phyloP scores from a whole-genome alignment of 1,139 yeast genomes.

The Lodderomyces beijingensis region DNA sequence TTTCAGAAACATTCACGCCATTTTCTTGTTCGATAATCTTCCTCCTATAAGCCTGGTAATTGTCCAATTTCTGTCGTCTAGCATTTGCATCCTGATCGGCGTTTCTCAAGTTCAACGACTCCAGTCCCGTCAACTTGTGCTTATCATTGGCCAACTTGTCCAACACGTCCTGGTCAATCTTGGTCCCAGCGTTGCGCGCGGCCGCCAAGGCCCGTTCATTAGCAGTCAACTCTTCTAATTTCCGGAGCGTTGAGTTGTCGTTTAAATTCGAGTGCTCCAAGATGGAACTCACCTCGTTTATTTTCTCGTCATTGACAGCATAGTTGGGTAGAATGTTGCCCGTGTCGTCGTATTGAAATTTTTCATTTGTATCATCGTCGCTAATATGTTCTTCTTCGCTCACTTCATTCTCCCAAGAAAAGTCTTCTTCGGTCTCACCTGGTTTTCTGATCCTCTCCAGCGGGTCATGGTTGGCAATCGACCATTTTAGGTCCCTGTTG shows the following conservation, averaged over 20 bases:
- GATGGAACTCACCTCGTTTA: slow-evolving; percentile 39
- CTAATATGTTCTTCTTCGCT: slow-evolving; percentile 68
- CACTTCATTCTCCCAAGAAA: slow-evolving; percentile 34
- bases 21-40: slow-evolving; percentile 47
- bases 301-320: slow-evolving; percentile 47
- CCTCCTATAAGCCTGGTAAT: slow-evolving; percentile 47
- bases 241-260: slow-evolving; percentile 40
- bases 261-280: slow-evolving; percentile 42
- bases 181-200: slow-evolving; percentile 49
- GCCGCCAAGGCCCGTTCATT: slow-evolving; percentile 59
- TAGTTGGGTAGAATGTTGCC: slow-evolving; percentile 59
- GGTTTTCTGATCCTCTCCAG: slow-evolving; percentile 42
- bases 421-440: slow-evolving; percentile 12
- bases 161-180: slow-evolving; percentile 41
- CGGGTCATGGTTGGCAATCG: slow-evolving; percentile 53
- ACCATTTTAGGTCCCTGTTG: slow-evolving; percentile 43
- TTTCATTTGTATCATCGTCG: slow-evolving; percentile 55
- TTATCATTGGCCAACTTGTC: slow-evolving; percentile 37
- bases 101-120: slow-evolving; percentile 29
- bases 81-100: slow-evolving; percentile 46
- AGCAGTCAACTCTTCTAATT: slow-evolving; percentile 55
- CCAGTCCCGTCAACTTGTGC: slow-evolving; percentile 44
- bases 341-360: slow-evolving; percentile 58
- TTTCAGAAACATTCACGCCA: slow-evolving; percentile 15
- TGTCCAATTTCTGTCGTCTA: slow-evolving; percentile 42